A percentile compares a stretch with the other conserved stretches of the same genome.
Evolutionary conservation across 768 basidiomycete genomes (phyloP).

Genomic region (Phlebiopsis flavidoalba): DNA sequence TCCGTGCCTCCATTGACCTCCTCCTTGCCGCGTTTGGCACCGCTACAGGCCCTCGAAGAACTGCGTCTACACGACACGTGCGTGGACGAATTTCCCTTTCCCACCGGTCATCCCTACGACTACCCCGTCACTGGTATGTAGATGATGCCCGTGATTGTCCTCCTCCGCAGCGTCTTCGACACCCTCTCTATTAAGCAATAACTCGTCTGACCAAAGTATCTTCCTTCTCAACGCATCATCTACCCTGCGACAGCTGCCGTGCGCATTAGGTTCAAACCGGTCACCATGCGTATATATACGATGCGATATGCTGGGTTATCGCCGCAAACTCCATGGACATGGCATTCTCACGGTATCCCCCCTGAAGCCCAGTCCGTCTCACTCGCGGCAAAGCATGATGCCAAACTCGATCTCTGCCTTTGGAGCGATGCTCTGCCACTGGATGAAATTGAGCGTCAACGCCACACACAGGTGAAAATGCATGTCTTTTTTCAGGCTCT

Average conservation of each 20-base stretch:
- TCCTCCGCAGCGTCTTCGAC: too few species aligned
- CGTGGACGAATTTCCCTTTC: not conserved
- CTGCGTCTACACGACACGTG: not conserved
- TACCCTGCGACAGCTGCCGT: too few species aligned
- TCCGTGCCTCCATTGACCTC: not conserved
- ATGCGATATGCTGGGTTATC: not conserved
- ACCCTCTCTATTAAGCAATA: too few species aligned
- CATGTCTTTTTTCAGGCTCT: not conserved
- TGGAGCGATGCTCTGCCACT: not conserved
- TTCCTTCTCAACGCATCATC: too few species aligned
- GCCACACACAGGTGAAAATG: not conserved
- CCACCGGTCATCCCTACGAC: too few species aligned
- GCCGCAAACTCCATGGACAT: not conserved
- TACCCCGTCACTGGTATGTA: too few species aligned
- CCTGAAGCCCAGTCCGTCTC: not conserved
- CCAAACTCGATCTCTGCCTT: not conserved
- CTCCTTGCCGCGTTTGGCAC: not conserved
- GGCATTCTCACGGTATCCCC: not conserved
- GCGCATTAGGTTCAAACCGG: too few species aligned
- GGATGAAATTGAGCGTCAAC: not conserved
- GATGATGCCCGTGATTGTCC: too few species aligned
- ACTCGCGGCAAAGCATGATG: not conserved
- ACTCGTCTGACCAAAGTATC: too few species aligned
- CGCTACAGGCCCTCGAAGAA: not conserved
- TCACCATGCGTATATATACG: too few species aligned